Base-by-base conservation (phyloP, 1,139 yeast species). In the Pichia sp. region DNA sequence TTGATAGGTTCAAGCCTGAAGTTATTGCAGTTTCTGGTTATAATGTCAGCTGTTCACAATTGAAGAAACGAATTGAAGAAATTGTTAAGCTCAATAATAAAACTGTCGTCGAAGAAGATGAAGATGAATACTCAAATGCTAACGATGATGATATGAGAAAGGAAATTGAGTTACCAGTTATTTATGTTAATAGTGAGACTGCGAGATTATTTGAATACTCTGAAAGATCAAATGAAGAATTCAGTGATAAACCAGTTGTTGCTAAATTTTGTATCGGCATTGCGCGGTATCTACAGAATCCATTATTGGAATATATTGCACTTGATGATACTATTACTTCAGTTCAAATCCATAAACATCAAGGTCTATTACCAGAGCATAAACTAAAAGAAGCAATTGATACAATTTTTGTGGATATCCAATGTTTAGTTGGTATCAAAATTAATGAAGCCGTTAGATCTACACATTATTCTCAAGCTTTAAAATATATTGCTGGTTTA, bases 121-220 rank as follows among this genome's bases (percentile, higher is more conserved):
- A 44, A 22, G 41, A 23, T 36, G 52, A 50, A 16, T 86, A 78
- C 32, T 56, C 69, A 55, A 65, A 49, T 18, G 42, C 38, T 24
- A 26, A 42, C 12, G 45, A 42, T 20, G 36, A 25, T 27, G 45
- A 47, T 12, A 85, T 78, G 27, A 70, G 66, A 12, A 63, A 64
- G 39, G 65, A 67, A 39, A 52, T 59, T 43, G 56, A 55, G n/a
- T 40, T 62, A 32, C 65, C 65, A 7, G 62, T 57, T 12, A 70
- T 89, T 16, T 92, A 89, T 82, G 95, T 87, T 29, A 87, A 85
- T 58, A 97, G 92, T 64, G 98, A 92, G 64, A 89, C 95, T 32
- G 97, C 98, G 0, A 73, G 95, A 48, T 76, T 94, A 53, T 92
- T 76, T 63, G 96, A 90, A 65, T 80, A 83, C 60, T 86, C 96